These are phyloP conservation scores for Limnomonas spitsbergensis DNA, from an alignment of 139 green algal genomes.

Conservation along the genomic window DNA sequence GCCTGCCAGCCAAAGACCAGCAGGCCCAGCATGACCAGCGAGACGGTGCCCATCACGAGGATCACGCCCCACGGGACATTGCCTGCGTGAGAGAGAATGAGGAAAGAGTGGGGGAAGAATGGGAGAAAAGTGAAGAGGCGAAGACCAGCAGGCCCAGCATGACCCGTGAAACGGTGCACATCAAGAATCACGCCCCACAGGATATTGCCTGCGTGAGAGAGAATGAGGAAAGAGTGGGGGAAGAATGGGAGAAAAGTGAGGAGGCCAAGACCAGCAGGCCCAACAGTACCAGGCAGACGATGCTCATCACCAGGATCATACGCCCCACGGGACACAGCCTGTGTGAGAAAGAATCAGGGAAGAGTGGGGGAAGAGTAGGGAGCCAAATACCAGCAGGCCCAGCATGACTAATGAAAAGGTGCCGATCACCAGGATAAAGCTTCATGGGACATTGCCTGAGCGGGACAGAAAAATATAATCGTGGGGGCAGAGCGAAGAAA, in stretches of 20 bases:
- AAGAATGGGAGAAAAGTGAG: not conserved
- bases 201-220: conserved; percentile 4
- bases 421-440: conserved; percentile 7
- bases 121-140: no score
- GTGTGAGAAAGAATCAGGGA: not conserved
- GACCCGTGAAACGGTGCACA: not conserved
- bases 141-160: conserved; percentile 2
- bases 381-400: not conserved
- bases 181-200: conserved; percentile 15
- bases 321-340: conserved; percentile 14
- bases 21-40: not conserved
- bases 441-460: conserved; percentile 13
- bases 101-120: no score
- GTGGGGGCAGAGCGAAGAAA: not conserved
- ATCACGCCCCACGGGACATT: conserved; percentile 20
- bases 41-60: not conserved
- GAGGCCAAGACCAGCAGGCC: not conserved
- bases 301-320: conserved; percentile 11
- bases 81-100: not conserved
- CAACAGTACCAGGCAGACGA: not conserved
- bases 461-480: not conserved
- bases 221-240: no score
- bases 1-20: conserved; percentile 2
- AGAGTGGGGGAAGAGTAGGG: no score
- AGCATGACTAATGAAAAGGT: not conserved